Percentiles rank a stretch among this genome's conserved stretches.
Conservation (phyloP, 2,329 filamentous ascomycete species). For the Cordyceps cicadae region DNA sequence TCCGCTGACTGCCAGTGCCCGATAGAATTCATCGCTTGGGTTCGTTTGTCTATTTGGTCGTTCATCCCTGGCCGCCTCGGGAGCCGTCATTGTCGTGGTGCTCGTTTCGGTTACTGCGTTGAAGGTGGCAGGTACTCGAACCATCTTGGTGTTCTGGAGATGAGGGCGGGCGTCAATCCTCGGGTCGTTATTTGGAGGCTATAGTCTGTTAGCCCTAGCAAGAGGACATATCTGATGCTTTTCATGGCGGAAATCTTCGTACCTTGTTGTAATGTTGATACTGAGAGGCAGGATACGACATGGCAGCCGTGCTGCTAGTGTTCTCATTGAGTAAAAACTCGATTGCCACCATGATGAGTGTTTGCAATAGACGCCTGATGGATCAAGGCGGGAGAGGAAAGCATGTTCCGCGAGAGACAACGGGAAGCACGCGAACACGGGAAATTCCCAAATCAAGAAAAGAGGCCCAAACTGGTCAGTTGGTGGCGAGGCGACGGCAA, state of each 20-base stretch:
- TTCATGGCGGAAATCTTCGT: no score
- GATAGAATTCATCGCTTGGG: not conserved
- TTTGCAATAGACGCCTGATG: not conserved
- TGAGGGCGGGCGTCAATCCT: no score
- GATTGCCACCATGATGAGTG: not conserved
- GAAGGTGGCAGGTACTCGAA: conserved; percentile 27
- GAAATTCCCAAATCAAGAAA: not conserved
- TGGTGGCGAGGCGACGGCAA: not conserved
- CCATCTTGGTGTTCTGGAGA: conserved; percentile 35
- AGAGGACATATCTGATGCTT: no score
- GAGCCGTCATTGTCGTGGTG: not conserved
- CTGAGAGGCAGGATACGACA: no score
- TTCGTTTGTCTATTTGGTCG: conserved; percentile 20
- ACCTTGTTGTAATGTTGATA: no score
- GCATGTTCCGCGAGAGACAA: not conserved
- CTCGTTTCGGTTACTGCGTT: not conserved
- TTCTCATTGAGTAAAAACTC: not conserved
- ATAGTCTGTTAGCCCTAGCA: no score
- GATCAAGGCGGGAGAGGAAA: not conserved
- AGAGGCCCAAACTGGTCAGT: not conserved
- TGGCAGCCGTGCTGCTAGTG: no score
- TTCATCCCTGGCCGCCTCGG: not conserved
- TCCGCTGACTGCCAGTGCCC: no score
- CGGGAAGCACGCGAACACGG: not conserved
- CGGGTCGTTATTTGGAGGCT: no score